Evolutionary conservation across 768 basidiomycete species (phyloP).

Genomic region (Calocera cornea): DNA sequence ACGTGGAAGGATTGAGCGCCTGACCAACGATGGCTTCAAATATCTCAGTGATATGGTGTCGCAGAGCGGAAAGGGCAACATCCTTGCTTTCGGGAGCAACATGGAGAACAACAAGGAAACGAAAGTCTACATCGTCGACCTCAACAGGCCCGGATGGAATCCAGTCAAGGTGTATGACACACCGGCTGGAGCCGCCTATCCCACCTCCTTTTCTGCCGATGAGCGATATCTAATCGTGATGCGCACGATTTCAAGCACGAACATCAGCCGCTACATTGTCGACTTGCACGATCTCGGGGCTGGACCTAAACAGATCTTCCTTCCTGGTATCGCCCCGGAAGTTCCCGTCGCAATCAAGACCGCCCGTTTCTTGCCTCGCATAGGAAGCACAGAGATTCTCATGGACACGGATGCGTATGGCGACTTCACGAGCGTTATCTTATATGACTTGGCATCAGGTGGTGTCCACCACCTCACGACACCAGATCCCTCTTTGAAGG

Average conservation of each 20-base stretch:
- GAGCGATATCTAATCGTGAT: conserved; percentile 28
- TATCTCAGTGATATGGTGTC: conserved; percentile 24
- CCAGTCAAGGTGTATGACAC: conserved; percentile 13
- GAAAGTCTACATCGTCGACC: not conserved
- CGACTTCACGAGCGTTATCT: conserved; percentile 28
- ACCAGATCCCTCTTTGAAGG: conserved; percentile 22
- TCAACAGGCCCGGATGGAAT: not conserved
- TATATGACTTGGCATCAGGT: conserved; percentile 23
- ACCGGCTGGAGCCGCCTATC: conserved; percentile 16
- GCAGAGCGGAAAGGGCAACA: conserved; percentile 2
- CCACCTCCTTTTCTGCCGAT: conserved; percentile 27
- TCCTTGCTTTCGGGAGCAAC: not conserved
- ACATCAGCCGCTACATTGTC: conserved; percentile 24
- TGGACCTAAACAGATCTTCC: conserved; percentile 21
- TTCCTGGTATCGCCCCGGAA: conserved; percentile 26
- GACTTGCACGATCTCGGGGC: conserved; percentile 23
- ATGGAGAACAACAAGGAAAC: conserved; percentile 4
- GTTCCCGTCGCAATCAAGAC: conserved; percentile 17
- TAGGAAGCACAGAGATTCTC: conserved; percentile 20
- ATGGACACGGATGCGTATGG: conserved; percentile 29
- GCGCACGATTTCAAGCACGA: conserved; percentile 21
- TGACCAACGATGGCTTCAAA: conserved; percentile 30
- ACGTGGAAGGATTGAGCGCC: conserved; percentile 29
- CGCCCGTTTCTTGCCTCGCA: conserved; percentile 25
- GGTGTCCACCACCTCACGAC: conserved; percentile 30